Conservation (phyloP, 2,329 filamentous ascomycete genomes). For the Fusarium coicis region DNA sequence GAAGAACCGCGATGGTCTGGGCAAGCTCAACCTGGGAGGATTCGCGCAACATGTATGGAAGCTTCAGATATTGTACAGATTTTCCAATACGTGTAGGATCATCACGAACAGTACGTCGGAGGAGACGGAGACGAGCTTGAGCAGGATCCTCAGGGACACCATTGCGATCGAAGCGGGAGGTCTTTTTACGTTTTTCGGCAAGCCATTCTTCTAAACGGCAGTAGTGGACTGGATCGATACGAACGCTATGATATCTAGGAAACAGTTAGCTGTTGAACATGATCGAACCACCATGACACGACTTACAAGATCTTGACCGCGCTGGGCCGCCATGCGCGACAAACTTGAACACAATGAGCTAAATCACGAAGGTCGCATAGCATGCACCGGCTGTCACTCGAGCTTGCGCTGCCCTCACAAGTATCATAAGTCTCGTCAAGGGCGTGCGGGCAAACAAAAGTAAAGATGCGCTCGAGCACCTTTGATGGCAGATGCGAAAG, state of each 20-base stretch:
- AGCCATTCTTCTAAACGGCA: constrained; percentile 87
- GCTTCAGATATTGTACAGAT: constrained; percentile 82
- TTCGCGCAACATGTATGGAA: constrained; percentile 94
- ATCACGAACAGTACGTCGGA: constrained; percentile 85
- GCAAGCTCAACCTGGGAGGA: constrained; percentile 86
- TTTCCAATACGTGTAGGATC: constrained; percentile 75
- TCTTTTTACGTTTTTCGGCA: constrained; percentile 80
- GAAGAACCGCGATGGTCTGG: constrained; percentile 83
- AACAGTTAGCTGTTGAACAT: constrained; percentile 21
- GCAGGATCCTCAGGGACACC: constrained; percentile 84
- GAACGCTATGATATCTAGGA: constrained; percentile 83
- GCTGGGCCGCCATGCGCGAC: constrained; percentile 73
- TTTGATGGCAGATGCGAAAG: constrained; percentile 70
- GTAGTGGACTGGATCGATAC: constrained; percentile 94
- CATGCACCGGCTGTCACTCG: constrained; percentile 83
- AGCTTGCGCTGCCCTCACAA: constrained; percentile 78
- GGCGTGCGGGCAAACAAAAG: constrained; percentile 84
- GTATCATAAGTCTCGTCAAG: constrained; percentile 81
- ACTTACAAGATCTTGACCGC: constrained; percentile 71
- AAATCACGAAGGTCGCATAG: constrained; percentile 93
- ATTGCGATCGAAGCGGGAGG: constrained; percentile 78
- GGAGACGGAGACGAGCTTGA: constrained; percentile 77
- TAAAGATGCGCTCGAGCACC: constrained; percentile 82
- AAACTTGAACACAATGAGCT: constrained; percentile 80
- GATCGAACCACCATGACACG: neutral